Conservation (phyloP, 495 filamentous ascomycete genomes). For the Daldinia concentrica region DNA sequence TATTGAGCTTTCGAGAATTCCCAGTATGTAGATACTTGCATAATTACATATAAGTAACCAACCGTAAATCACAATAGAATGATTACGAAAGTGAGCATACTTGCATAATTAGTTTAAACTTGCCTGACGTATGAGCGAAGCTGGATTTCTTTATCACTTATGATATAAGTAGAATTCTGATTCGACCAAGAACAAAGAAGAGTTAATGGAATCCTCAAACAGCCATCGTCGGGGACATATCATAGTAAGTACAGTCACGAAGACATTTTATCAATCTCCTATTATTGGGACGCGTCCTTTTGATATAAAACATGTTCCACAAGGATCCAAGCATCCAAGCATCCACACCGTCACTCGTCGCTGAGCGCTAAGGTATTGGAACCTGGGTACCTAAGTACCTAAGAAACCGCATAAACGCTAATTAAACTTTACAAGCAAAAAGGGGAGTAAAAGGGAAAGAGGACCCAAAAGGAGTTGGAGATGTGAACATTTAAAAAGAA, state of each 20-base stretch:
- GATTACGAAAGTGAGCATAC: no score
- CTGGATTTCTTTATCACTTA: constrained; percentile 13
- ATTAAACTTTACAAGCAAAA: constrained; percentile 37
- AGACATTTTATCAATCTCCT: constrained; percentile 21
- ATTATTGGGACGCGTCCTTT: constrained; percentile 36
- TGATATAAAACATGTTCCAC: constrained; percentile 37
- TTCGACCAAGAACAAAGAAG: constrained; percentile 29
- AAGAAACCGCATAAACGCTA: constrained; percentile 35
- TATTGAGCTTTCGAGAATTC: not conserved
- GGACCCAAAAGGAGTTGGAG: constrained; percentile 4
- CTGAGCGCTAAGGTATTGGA: constrained; percentile 18
- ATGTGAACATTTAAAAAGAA: constrained; percentile 3
- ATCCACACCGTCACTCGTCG: constrained; percentile 16
- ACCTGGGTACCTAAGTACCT: not conserved
- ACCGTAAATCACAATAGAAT: no score
- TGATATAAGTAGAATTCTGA: constrained; percentile 8
- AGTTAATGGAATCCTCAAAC: not conserved
- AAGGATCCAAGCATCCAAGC: constrained; percentile 34
- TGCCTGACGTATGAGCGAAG: not conserved
- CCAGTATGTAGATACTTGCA: not conserved
- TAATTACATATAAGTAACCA: no score
- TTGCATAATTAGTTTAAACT: no score
- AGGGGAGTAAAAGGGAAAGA: constrained; percentile 19
- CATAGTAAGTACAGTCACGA: not conserved
- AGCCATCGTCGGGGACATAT: not conserved